phyloP scores from a whole-genome alignment of 176 grass and related monocot genomes.

The Ananas comosus region DNA sequence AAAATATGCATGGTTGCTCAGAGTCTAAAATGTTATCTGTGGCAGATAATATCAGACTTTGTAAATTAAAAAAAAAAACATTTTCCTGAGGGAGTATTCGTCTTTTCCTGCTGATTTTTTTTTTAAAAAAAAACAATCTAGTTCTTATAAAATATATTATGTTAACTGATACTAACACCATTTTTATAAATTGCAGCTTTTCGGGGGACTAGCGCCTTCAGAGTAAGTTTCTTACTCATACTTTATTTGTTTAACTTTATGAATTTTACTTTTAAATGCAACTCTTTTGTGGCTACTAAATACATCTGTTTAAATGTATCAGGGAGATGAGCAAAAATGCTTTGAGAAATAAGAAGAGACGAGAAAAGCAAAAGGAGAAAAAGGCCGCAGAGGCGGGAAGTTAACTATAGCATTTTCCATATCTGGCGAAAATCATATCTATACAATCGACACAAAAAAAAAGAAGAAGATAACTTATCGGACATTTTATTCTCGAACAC shows the following conservation, averaged over 20 bases:
- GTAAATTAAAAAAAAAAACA: too few species aligned
- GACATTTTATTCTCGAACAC: too few species aligned
- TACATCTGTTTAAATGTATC: conserved; percentile 6
- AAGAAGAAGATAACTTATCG: too few species aligned
- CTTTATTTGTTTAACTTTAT: conserved; percentile 4
- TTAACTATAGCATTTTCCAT: conserved; percentile 1
- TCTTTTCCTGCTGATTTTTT: not conserved
- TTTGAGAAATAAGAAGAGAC: conserved; percentile 89
- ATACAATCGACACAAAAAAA: not conserved
- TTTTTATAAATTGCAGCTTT: conserved; percentile 51
- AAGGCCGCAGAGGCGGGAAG: conserved; percentile 51
- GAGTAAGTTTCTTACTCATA: conserved; percentile 46
- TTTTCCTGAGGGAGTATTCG: too few species aligned
- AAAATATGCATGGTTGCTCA: too few species aligned
- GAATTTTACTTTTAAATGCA: not conserved
- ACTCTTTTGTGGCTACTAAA: not conserved
- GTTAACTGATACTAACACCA: not conserved
- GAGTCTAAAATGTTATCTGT: too few species aligned
- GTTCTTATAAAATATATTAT: not conserved
- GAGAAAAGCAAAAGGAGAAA: conserved; percentile 88
- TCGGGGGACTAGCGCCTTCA: conserved; percentile 61
- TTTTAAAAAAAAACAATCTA: not conserved
- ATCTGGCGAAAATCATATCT: not conserved
- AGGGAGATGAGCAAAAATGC: conserved; percentile 94
- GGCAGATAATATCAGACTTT: too few species aligned